Percentiles rank a stretch among this genome's conserved stretches.
These are phyloP conservation scores for Aspergillus tamarii DNA, from an alignment of 2,329 filamentous ascomycete genomes.

Conservation along the genomic window DNA sequence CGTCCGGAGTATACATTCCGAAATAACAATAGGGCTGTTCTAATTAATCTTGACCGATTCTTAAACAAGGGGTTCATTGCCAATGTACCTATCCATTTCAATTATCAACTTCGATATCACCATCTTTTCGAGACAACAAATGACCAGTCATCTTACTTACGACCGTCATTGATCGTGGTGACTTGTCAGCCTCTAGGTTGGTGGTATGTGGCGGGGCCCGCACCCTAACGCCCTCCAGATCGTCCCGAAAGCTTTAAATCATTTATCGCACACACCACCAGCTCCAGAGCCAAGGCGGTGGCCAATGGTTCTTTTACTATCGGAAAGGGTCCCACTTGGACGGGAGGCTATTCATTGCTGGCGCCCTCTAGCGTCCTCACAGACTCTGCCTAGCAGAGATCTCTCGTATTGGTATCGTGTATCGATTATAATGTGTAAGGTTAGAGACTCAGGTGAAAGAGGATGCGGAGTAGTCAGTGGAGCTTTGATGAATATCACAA, in stretches of 20 bases:
- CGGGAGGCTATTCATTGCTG: conserved; percentile 44
- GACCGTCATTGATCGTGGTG: conserved; percentile 16
- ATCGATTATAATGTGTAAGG: neutral
- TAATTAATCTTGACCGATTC: neutral
- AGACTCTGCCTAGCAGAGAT: conserved; percentile 15
- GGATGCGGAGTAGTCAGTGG: conserved; percentile 8
- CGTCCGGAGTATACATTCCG: neutral
- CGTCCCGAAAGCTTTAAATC: conserved; percentile 25
- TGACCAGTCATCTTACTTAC: conserved; percentile 19
- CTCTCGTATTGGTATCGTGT: conserved; percentile 17
- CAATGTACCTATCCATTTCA: neutral
- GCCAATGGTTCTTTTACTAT: conserved; percentile 15
- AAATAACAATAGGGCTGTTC: neutral
- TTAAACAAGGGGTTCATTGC: neutral
- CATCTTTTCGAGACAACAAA: neutral
- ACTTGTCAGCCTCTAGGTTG: conserved; percentile 20
- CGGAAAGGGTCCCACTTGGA: conserved; percentile 34
- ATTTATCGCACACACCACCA: conserved; percentile 14
- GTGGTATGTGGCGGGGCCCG: conserved; percentile 17
- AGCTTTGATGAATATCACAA: conserved; percentile 7
- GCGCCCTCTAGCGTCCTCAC: conserved; percentile 25
- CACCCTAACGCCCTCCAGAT: conserved; percentile 27
- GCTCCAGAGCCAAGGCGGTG: conserved; percentile 11
- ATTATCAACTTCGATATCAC: neutral
- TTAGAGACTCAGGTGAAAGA: neutral